Evolutionary conservation across 208 protist species (phyloP), one percentile per base, ranked within the genome.

Genomic region (Phytomonas sp.): DNA sequence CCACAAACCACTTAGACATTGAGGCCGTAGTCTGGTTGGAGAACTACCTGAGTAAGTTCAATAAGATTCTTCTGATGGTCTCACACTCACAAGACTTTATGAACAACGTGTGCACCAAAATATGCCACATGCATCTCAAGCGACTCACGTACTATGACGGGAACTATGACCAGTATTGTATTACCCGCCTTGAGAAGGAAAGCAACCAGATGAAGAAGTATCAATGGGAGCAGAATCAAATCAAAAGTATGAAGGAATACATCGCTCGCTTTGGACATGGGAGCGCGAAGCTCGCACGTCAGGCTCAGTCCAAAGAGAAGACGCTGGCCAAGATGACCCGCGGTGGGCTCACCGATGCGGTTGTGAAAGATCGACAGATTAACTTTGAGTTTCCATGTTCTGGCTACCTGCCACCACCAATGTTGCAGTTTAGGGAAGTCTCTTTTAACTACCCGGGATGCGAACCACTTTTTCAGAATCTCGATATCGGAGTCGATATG

Each of bases 71-170:
- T 23, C 83, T 98, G 32, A 93, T 98, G 77, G 89, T 98, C 56
- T 98, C 96, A 32, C 97, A 99, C 79, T 97, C 92, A 32, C 93
- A 96, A 79, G 97, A 99, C 77, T 99, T 99, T 76, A 91, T 99
- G 77, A 98, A 99, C 87, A 89, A 85, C 62, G 93, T 99, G 30
- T 99, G 97, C 92, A 98, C 96, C 5, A 96, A 99, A 73, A 98
- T 98, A 65, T 94, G 98, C 62, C 92, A 95, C 66, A 91, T 99
- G 78, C 73, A 82, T 62, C 72, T 84, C 31, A 90, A 95, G 73
- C 77, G 88, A 72, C 88, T 99, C 20, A 73, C 67, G 23, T 91
- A 92, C 77, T 99, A 93, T 78, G 83, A 84, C 72, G 96, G 98
- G 67, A 99, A 99, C 83, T 99, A 98, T 80, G 95, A 98, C 67